Base-by-base conservation (phyloP, 805 yeast genomes). In the Saccharomycopsis sp. region DNA sequence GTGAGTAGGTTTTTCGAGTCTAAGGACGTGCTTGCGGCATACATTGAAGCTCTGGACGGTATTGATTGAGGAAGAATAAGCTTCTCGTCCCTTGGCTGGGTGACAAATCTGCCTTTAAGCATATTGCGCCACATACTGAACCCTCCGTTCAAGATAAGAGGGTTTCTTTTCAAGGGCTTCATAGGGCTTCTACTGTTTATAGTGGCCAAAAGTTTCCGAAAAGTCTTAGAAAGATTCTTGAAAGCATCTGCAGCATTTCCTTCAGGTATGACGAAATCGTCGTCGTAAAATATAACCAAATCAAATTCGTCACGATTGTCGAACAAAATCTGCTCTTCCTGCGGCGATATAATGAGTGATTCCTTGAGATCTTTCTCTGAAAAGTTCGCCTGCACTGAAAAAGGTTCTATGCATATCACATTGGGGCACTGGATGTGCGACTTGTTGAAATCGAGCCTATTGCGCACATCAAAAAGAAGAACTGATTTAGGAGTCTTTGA, bases 321-420 rank as follows among this genome's bases (percentile, higher is more conserved):
- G 64, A 91, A 91, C 53, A 78, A 62, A 1, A 64, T 67, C 54
- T 77, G 78, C 65, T 89, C 94, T 2, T 68, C 67, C 14, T 75
- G 75, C 1, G 91, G 81, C 15, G 87, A 75, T 1, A 80, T 76
- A 15, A 81, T 68, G 58, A 83, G 71, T 9, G 92, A 77, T 50
- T 75, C 77, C 63, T 86, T 88, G n/a, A 91, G 71, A 56, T 86
- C 92, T n/a, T 68, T 70, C 64, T 87, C 89, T 0, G 80, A 74
- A 65, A 81, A 80, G 8, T 73, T 71, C 0, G 70, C 68, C 55
- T 82, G 70, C 18, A 84, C 72, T 0, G 82, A 75, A 18, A 79
- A 75, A 0, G 97, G 97, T 55, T 89, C 96, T 18, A 91, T 78
- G 66, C 91, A 88, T 9, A 89, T 77, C 7, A 87, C 69, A 56